Evolutionary conservation across 2,329 filamentous ascomycete genomes (phyloP), one percentile per base, ranked within the genome.

Genomic region (Fusarium marasasianum): DNA sequence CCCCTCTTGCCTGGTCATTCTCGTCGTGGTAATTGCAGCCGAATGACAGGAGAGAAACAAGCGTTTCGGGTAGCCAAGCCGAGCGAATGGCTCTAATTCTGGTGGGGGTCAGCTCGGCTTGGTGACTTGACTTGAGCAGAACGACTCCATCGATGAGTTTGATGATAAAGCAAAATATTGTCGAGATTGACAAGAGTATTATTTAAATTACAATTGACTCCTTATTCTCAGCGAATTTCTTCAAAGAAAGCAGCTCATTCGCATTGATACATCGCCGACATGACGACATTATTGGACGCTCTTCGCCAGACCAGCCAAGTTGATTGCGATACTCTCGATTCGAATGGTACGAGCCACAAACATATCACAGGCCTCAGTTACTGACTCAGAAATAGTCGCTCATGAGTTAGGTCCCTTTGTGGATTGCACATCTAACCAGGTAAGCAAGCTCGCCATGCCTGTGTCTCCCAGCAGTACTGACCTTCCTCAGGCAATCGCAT

Each of bases 381-480:
- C 65, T 79, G 26, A 81, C 50, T 20, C 38, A 15, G 3, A 20
- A n/a, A 51, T 17, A 82, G 81, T 82, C 35, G 79, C 80, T 35
- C 72, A 76, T 20, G 68, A 76, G 6, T 64, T 82, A 6, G 81
- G 81, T 1, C 80, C 80, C 2, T 83, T 83, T 50, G 76, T 79
- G n/a, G 81, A 82, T 43, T 81, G 80, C 45, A 83, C 82, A 11
- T 83, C 82, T 2, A 83, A 83, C 22, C 81, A 82, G 69, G 81
- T 80, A 50, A 14, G 20, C 6, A 24, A 12, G 8, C 11, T 12
- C 8, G 22, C 24, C 4, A 14, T 20, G 7, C 15, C 5, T 6
- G 5, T 26, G 12, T 31, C 26, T 14, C 11, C 44, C 14, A 20
- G 9, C 3, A 10, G 4, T 24, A 5, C 38, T 71, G 35, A 74